phyloP scores from a whole-genome alignment of 176 grass and related monocot genomes.

The Melocanna baccifera region DNA sequence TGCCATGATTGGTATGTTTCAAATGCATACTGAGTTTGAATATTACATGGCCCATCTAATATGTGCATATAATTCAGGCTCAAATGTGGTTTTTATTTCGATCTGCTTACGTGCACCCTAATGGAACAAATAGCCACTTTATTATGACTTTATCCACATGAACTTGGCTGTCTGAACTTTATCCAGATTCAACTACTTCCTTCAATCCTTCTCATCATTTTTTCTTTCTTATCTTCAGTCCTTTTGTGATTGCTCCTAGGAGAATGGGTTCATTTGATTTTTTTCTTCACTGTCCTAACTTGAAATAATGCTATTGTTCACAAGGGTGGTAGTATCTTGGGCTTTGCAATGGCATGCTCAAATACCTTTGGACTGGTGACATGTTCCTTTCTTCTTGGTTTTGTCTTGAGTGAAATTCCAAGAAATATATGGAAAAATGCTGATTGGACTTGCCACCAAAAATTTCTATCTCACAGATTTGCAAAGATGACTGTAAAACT shows the following conservation, averaged over 20 bases:
- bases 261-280: neutral
- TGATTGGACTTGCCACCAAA: slow-evolving; percentile 83
- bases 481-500: slow-evolving; percentile 95
- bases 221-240: neutral
- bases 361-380: slow-evolving; percentile 99
- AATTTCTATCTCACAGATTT: slow-evolving; percentile 84
- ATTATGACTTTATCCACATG: neutral
- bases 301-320: slow-evolving; percentile 36
- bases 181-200: neutral
- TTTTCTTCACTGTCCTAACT: neutral
- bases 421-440: slow-evolving; percentile 94
- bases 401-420: slow-evolving; percentile 98
- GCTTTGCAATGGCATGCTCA: slow-evolving; percentile 97
- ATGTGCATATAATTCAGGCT: neutral
- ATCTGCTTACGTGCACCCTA: neutral
- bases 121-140: neutral
- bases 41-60: no score
- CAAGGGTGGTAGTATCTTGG: slow-evolving; percentile 84
- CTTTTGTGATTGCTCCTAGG: neutral
- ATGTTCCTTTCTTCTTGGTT: slow-evolving; percentile 97
- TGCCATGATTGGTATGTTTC: no score
- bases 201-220: neutral
- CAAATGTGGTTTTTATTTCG: neutral
- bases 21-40: no score
- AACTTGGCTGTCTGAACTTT: neutral